These are phyloP conservation scores for Lasiosphaeriaceae sp. DNA, from an alignment of 495 filamentous ascomycete species.

Conservation along the genomic window DNA sequence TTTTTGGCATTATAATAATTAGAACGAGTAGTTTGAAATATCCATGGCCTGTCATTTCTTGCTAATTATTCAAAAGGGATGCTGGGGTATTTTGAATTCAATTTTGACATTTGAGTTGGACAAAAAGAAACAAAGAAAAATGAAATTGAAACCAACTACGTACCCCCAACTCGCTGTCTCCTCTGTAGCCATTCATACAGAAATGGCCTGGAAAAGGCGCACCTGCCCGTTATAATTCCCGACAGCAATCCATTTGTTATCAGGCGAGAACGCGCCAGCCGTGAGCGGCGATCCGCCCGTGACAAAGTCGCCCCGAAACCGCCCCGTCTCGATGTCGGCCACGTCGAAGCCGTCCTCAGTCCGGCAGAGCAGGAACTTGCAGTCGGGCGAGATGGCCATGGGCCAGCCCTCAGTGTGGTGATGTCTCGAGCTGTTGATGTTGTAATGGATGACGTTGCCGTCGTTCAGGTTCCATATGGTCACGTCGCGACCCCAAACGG, in stretches of 20 bases:
- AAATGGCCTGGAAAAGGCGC: background rate
- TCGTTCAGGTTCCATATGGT: conserved; percentile 18
- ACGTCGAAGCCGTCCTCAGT: conserved; percentile 31
- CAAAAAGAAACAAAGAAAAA: no score
- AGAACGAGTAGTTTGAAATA: no score
- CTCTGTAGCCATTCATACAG: no score
- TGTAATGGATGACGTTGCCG: conserved; percentile 19
- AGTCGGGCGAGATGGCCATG: conserved; percentile 27
- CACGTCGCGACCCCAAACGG: conserved; percentile 28
- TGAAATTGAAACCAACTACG: no score
- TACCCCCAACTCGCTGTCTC: no score
- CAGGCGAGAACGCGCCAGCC: background rate
- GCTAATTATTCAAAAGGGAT: no score
- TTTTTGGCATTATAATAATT: no score
- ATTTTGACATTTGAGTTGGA: no score
- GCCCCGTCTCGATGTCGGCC: conserved; percentile 20
- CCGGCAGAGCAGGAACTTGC: conserved; percentile 22
- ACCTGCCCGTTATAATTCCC: background rate
- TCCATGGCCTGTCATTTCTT: no score
- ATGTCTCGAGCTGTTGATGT: conserved; percentile 12
- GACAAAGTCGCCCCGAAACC: conserved; percentile 16
- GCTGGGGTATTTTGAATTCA: no score
- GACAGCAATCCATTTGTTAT: background rate
- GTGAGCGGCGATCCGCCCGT: background rate
- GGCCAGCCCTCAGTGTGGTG: conserved; percentile 26